Conservation (phyloP, 768 basidiomycete genomes). For the Pleurotus citrinopileatus region DNA sequence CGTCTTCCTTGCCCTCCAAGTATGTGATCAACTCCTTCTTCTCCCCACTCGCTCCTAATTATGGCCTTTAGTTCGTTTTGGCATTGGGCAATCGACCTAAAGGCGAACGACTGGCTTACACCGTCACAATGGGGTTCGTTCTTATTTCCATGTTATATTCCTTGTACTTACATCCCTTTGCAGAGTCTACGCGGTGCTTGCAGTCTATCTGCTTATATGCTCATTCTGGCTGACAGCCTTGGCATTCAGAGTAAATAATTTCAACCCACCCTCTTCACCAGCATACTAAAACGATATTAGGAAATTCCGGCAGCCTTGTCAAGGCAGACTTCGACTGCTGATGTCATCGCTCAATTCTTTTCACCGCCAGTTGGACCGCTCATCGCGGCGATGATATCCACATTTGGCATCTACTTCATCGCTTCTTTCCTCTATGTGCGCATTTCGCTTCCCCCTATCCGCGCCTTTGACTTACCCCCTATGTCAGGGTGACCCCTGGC, state of each 20-base stretch:
- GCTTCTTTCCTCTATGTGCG: constrained; percentile 79
- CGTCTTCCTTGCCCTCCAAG: constrained; percentile 72
- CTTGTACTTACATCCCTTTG: background rate
- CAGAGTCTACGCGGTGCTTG: constrained; percentile 38
- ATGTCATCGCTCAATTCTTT: constrained; percentile 43
- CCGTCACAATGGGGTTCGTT: constrained; percentile 5
- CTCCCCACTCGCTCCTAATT: background rate
- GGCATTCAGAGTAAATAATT: constrained; percentile 62
- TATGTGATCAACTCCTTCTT: background rate
- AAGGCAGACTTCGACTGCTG: constrained; percentile 9
- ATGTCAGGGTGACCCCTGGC: constrained; percentile 88
- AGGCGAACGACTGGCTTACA: constrained; percentile 47
- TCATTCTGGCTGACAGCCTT: constrained; percentile 80
- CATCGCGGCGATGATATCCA: constrained; percentile 83
- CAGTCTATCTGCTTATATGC: constrained; percentile 68
- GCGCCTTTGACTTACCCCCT: background rate
- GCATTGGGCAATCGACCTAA: constrained; percentile 78
- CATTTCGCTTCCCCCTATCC: background rate
- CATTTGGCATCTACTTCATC: constrained; percentile 82
- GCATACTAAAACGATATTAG: background rate
- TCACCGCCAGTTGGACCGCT: constrained; percentile 76
- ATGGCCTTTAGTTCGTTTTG: constrained; percentile 56
- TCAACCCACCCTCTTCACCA: background rate
- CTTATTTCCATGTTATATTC: background rate
- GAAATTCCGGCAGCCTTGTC: background rate